phyloP scores from a whole-genome alignment of 768 basidiomycete genomes.

The Coprinopsis sp. region DNA sequence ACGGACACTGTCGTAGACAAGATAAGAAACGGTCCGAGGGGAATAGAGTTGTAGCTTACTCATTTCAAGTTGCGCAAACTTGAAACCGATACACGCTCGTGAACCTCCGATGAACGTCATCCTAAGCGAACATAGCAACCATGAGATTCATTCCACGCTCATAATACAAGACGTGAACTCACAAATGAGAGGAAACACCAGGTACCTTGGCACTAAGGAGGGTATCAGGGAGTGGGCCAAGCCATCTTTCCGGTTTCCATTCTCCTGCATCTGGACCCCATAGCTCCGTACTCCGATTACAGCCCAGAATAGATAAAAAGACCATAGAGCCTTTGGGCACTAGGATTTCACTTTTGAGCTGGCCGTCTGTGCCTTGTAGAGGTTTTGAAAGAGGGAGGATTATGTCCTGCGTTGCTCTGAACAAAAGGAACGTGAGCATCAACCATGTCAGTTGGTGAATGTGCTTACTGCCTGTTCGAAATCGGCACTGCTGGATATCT shows the following conservation, averaged over 20 bases:
- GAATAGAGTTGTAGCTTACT: too few species aligned
- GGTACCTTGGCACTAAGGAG: constrained; percentile 13
- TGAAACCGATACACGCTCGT: too few species aligned
- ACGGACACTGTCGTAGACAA: too few species aligned
- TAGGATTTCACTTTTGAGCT: constrained; percentile 28
- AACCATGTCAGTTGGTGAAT: background rate
- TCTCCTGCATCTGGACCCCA: constrained; percentile 38
- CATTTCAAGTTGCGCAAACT: too few species aligned
- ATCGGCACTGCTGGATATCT: constrained; percentile 17
- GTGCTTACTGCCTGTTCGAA: constrained; percentile 10
- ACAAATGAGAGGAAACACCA: constrained; percentile 12
- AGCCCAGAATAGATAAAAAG: constrained; percentile 29
- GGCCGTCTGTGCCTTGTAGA: constrained; percentile 32
- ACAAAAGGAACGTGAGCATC: background rate
- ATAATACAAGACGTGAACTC: too few species aligned
- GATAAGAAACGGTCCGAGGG: too few species aligned
- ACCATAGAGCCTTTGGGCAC: constrained; percentile 36
- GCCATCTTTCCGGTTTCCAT: constrained; percentile 41
- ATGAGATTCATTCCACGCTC: too few species aligned
- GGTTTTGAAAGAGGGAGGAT: constrained; percentile 39
- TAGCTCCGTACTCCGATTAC: constrained; percentile 20
- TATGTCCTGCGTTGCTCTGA: constrained; percentile 32
- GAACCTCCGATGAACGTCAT: too few species aligned
- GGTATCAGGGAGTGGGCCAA: constrained; percentile 26
- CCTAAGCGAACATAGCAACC: too few species aligned